Evolutionary conservation across 75 land plant species (phyloP).

Genomic region (Adiantum capillusveneris): DNA sequence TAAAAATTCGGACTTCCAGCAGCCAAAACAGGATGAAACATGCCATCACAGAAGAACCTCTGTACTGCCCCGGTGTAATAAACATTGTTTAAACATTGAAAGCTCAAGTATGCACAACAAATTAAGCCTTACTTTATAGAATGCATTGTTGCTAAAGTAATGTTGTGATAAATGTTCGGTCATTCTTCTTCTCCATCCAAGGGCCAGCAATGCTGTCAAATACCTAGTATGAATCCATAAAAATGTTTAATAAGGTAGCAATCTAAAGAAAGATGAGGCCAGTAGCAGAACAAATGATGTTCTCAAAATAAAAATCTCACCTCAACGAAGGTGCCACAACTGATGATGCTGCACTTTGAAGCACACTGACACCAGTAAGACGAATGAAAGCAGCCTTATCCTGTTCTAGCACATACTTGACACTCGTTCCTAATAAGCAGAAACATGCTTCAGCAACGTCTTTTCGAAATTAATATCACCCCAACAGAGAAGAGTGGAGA

Average conservation of each 20-base stretch:
- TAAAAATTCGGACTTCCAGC: too few species aligned
- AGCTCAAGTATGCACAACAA: too few species aligned
- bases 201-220: constrained; percentile 79
- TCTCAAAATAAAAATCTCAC: too few species aligned
- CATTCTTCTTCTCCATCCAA: constrained; percentile 85
- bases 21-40: too few species aligned
- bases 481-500: too few species aligned
- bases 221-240: constrained; percentile 46
- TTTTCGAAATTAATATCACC: too few species aligned
- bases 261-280: too few species aligned
- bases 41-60: too few species aligned
- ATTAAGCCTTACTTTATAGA: constrained; percentile 62
- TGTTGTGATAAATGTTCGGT: constrained; percentile 69
- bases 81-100: too few species aligned
- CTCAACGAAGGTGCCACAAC: constrained; percentile 93
- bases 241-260: too few species aligned
- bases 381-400: constrained; percentile 84
- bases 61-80: too few species aligned
- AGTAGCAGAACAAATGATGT: too few species aligned
- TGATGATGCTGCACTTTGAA: constrained; percentile 93
- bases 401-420: constrained; percentile 90
- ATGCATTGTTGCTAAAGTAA: constrained; percentile 86
- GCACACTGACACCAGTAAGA: constrained; percentile 82
- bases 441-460: background rate
- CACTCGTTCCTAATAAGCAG: constrained; percentile 75